Evolutionary conservation across 2,329 filamentous ascomycete genomes (phyloP).

Genomic region (Metarhizium rileyi): DNA sequence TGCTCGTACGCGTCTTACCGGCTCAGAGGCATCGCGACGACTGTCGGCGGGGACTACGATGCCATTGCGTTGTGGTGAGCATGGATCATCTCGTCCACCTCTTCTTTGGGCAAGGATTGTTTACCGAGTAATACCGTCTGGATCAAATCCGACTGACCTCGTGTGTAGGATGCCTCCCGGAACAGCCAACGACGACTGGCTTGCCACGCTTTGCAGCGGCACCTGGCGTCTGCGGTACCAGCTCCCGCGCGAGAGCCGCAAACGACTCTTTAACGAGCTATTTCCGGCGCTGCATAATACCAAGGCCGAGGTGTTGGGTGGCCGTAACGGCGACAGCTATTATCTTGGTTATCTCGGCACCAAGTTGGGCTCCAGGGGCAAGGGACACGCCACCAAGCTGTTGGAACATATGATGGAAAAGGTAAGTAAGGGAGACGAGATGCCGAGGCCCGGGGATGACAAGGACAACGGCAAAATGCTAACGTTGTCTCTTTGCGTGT

Average conservation of each 20-base stretch:
- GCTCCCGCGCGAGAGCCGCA: conserved; percentile 60
- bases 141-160: not conserved
- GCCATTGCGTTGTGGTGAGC: conserved; percentile 68
- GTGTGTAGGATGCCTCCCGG: conserved; percentile 61
- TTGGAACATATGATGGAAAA: conserved; percentile 58
- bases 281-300: conserved; percentile 64
- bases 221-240: conserved; percentile 70
- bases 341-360: conserved; percentile 81
- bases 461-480: not conserved
- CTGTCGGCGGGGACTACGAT: conserved; percentile 66
- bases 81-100: not conserved
- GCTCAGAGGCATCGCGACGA: conserved; percentile 63
- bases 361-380: conserved; percentile 57
- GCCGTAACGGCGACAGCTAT: conserved; percentile 58
- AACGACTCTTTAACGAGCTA: conserved; percentile 69
- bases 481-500: not conserved
- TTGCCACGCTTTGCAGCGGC: conserved; percentile 62
- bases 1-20: conserved; percentile 70
- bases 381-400: conserved; percentile 63
- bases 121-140: not conserved
- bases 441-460: too few species aligned
- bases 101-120: not conserved
- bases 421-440: conserved; percentile 28
- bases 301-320: conserved; percentile 59
- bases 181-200: conserved; percentile 61